phyloP scores from a whole-genome alignment of 768 basidiomycete genomes.

The Daedaleopsis sinensis region DNA sequence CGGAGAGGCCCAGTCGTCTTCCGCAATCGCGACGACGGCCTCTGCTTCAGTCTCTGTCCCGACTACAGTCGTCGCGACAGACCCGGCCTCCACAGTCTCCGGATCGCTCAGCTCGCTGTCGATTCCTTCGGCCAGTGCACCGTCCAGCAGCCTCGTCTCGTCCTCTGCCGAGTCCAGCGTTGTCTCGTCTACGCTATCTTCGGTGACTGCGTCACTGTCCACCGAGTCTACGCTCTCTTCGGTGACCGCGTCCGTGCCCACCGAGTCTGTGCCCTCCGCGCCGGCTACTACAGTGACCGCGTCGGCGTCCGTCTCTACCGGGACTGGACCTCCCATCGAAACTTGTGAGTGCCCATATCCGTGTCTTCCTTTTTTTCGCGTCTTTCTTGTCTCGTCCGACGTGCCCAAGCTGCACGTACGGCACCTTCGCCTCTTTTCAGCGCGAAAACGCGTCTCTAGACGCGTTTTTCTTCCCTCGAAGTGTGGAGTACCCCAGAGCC shows the following conservation, averaged over 20 bases:
- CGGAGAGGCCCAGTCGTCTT: neutral
- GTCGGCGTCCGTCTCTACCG: constrained; percentile 6
- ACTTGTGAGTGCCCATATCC: constrained; percentile 24
- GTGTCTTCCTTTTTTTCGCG: neutral
- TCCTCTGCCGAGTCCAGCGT: constrained; percentile 10
- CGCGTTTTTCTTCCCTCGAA: too few species aligned
- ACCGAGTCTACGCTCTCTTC: constrained; percentile 13
- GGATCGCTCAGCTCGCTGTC: neutral
- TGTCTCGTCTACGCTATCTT: constrained; percentile 1
- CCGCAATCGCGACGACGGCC: neutral
- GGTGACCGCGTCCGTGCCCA: neutral
- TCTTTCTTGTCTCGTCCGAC: constrained; percentile 2
- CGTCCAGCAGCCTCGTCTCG: neutral
- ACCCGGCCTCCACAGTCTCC: neutral
- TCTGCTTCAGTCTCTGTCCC: neutral
- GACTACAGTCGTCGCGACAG: neutral
- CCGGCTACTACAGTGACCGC: neutral
- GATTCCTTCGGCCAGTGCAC: neutral
- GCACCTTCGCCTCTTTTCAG: neutral
- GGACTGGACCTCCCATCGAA: constrained; percentile 26
- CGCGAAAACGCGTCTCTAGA: neutral
- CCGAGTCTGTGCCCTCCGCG: constrained; percentile 13
- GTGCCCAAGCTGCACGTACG: too few species aligned
- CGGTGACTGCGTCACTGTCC: constrained; percentile 10
- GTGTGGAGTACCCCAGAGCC: too few species aligned